phyloP scores from a whole-genome alignment of 169 alveolate species.

The Blepharisma undulans region DNA sequence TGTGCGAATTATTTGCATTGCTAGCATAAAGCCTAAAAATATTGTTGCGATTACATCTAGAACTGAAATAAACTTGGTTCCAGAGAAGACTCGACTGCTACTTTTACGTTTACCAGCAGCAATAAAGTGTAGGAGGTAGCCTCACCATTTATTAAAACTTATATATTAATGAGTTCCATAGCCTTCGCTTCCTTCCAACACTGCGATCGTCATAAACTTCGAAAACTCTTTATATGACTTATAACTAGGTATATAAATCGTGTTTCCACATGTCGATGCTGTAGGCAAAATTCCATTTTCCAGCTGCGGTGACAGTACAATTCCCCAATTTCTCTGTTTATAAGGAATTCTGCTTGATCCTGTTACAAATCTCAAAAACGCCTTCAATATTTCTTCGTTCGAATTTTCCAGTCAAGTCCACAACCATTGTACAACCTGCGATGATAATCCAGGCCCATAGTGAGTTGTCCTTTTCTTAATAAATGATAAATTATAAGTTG shows the following conservation, averaged over 20 bases:
- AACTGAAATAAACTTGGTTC: not conserved
- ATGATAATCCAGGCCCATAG: not conserved
- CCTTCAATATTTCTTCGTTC: not conserved
- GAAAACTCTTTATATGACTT: not conserved
- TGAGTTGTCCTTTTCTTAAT: not conserved
- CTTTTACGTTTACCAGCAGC: not conserved
- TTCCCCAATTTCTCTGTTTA: not conserved
- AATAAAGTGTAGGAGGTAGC: not conserved
- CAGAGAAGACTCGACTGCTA: not conserved
- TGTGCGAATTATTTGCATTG: not conserved
- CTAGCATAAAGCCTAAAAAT: not conserved
- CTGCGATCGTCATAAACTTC: constrained; percentile 8
- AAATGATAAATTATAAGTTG: not conserved
- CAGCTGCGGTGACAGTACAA: not conserved
- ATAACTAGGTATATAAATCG: not conserved
- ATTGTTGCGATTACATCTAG: not conserved
- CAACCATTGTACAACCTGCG: not conserved
- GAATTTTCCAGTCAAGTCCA: not conserved
- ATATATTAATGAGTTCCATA: not conserved
- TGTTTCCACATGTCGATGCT: not conserved
- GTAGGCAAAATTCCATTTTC: not conserved
- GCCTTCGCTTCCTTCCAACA: constrained; percentile 15
- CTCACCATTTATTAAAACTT: not conserved
- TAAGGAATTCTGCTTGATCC: constrained; percentile 27
- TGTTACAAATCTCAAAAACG: not conserved